Evolutionary conservation across 106 monocot genomes (phyloP).

Genomic region (Dendrobium nobile): DNA sequence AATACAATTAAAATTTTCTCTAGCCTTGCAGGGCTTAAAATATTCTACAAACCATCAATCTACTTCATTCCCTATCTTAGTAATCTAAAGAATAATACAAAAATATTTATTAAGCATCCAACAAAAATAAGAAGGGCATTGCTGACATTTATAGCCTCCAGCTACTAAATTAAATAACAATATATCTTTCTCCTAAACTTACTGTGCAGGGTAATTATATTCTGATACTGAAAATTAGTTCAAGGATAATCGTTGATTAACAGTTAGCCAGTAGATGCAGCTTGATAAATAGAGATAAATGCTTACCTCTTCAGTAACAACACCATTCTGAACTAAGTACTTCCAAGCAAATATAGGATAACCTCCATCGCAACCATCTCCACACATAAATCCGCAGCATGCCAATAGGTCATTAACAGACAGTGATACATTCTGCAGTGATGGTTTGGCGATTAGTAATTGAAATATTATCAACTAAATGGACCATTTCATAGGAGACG

Average conservation of each 20-base stretch:
- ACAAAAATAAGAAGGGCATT: not conserved
- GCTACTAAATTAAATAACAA: not conserved
- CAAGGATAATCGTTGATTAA: not conserved
- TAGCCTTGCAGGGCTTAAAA: too few species aligned
- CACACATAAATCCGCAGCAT: conserved; percentile 92
- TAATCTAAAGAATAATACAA: not conserved
- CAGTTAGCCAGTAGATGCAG: not conserved
- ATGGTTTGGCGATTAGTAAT: not conserved
- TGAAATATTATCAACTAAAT: not conserved
- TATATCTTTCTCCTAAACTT: not conserved
- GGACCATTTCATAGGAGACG: not conserved
- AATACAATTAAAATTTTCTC: too few species aligned
- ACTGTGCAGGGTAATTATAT: not conserved
- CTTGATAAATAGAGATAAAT: not conserved
- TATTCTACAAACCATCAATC: too few species aligned
- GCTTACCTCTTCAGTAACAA: conserved; percentile 90
- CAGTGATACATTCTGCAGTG: conserved; percentile 65
- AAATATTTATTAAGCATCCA: not conserved
- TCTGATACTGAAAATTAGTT: not conserved
- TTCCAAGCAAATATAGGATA: conserved; percentile 84
- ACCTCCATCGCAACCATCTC: conserved; percentile 98
- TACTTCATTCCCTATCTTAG: too few species aligned
- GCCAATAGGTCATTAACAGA: conserved; percentile 90
- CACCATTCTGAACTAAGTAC: conserved; percentile 79
- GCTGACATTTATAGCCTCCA: not conserved